phyloP scores from a whole-genome alignment of 192 early-diverging fungal species.

The Linnemannia schmuckeri region DNA sequence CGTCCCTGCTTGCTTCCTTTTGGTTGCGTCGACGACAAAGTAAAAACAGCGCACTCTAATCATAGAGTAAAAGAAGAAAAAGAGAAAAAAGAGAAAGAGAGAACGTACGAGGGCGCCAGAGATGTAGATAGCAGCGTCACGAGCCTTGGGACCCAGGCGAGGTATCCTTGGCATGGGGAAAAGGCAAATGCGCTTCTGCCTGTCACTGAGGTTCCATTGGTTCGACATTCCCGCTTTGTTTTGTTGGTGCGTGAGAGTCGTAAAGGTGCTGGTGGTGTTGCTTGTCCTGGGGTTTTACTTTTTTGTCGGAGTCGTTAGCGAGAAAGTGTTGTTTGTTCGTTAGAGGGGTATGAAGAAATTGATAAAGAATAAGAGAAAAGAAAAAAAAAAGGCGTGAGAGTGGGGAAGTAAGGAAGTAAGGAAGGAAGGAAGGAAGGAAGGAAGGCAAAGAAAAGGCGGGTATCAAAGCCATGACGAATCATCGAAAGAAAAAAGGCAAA shows the following conservation, averaged over 20 bases:
- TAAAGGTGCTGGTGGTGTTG: too few species aligned
- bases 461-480: background rate
- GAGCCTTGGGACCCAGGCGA: slow-evolving; percentile 48
- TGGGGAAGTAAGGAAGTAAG: background rate
- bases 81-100: too few species aligned
- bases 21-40: background rate
- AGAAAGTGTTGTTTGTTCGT: background rate
- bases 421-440: background rate
- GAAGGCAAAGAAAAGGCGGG: background rate
- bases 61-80: too few species aligned
- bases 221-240: slow-evolving; percentile 8
- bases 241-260: background rate
- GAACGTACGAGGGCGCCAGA: slow-evolving; percentile 54
- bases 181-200: slow-evolving; percentile 43
- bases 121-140: slow-evolving; percentile 56
- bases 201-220: slow-evolving; percentile 23
- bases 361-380: background rate
- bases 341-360: background rate
- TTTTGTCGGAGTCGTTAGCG: background rate
- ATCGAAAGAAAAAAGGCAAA: background rate
- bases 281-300: background rate
- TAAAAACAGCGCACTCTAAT: background rate
- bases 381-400: background rate
- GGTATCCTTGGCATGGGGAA: slow-evolving; percentile 54
- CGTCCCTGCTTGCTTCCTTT: background rate